Evolutionary conservation across 441 rosid species (phyloP).

Genomic region (Erodium moschatum): DNA sequence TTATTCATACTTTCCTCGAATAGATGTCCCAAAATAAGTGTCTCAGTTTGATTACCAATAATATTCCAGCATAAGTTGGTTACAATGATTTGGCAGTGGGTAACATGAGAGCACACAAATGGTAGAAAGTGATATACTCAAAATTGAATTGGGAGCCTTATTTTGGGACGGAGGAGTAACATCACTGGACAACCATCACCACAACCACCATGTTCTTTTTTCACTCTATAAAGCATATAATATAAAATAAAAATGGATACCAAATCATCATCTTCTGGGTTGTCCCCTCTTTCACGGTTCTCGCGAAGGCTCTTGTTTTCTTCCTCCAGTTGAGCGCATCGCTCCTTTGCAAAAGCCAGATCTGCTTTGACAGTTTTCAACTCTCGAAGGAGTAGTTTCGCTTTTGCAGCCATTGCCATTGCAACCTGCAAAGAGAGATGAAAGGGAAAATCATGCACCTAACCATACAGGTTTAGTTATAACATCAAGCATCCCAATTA

Average conservation of each 20-base stretch:
- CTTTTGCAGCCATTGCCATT: slow-evolving; percentile 75
- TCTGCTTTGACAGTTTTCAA: slow-evolving; percentile 64
- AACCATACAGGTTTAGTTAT: slow-evolving; percentile 5
- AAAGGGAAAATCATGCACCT: slow-evolving; percentile 18
- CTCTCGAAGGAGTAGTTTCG: slow-evolving; percentile 65
- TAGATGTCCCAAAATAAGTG: no score
- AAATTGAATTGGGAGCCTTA: no score
- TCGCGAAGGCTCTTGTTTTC: slow-evolving; percentile 48
- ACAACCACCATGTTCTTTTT: no score
- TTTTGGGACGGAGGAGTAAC: no score
- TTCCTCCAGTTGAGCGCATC: slow-evolving; percentile 61
- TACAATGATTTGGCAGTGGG: no score
- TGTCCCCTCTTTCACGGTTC: slow-evolving; percentile 38
- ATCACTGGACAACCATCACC: no score
- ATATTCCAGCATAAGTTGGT: no score
- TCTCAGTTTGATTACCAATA: no score
- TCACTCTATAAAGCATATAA: not conserved
- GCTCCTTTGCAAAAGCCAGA: slow-evolving; percentile 61
- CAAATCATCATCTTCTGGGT: slow-evolving; percentile 54
- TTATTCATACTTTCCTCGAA: no score
- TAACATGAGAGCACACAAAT: no score
- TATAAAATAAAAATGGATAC: slow-evolving; percentile 21
- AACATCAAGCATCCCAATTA: not conserved
- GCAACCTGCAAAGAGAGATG: slow-evolving; percentile 39
- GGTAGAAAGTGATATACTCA: no score